A percentile compares a stretch with the other conserved stretches of the same genome.
Evolutionary conservation across 2,329 filamentous ascomycete genomes (phyloP).

Genomic region (Claviceps cyperi): DNA sequence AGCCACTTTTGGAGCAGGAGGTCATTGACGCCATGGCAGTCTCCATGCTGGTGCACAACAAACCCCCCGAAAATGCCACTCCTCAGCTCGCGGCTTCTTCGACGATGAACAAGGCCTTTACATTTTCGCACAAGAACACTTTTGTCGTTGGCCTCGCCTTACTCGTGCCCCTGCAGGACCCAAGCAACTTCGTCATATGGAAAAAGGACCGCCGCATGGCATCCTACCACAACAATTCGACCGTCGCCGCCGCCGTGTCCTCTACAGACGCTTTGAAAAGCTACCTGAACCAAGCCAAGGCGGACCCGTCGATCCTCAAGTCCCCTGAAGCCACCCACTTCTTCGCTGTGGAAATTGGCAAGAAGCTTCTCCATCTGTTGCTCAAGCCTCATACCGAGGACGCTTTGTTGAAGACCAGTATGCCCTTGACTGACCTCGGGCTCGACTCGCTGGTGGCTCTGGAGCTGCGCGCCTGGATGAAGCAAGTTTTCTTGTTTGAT

Average conservation of each 20-base stretch:
- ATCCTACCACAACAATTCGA: constrained; percentile 6
- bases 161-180: constrained; percentile 4
- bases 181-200: constrained; percentile 9
- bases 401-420: neutral
- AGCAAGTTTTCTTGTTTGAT: constrained; percentile 9
- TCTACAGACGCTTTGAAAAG: neutral
- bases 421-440: constrained; percentile 8
- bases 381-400: constrained; percentile 7
- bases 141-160: constrained; percentile 9
- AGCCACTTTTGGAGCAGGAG: neutral
- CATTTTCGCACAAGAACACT: neutral
- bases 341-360: constrained; percentile 8
- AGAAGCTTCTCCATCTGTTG: constrained; percentile 7
- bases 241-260: neutral
- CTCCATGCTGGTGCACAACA: neutral
- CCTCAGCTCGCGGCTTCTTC: neutral
- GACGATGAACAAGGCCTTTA: neutral
- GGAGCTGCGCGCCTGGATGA: constrained; percentile 12
- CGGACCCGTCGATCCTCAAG: neutral
- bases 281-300: neutral
- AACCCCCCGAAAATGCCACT: neutral
- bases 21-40: neutral
- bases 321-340: neutral
- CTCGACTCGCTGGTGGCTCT: constrained; percentile 13
- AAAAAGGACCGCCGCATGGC: constrained; percentile 12